Base-by-base conservation (phyloP, 805 yeast species). In the Suhomyces emberorum region DNA sequence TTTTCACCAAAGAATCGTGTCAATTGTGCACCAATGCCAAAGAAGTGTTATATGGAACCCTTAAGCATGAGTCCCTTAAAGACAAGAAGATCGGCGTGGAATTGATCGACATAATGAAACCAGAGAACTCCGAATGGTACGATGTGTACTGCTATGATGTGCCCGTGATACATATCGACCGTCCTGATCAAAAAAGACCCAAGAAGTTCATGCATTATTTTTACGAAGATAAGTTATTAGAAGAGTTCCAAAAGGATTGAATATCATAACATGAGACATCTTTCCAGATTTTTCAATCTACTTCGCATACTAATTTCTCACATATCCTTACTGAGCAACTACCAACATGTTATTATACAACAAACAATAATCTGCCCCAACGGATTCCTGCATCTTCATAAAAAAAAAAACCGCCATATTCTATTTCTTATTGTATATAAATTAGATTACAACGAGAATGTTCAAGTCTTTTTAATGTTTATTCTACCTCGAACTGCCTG, bases 111-210 rank as follows among this genome's bases (percentile, higher is more conserved):
- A 83, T 84, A 21, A 74, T 74, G 55, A 63, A 69, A 18, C 77
- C 78, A 0, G 71, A 72, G 35, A 80, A 83, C 49, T 63, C 72
- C 32, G 63, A 69, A 32, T 83, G 87, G 81, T 82, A 79, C 70
- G 85, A 82, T 34, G 67, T 70, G 42, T 84, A 83, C 47, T 77
- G 88, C 47, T 83, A 78, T 53, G 95, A 84, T 51, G 82, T 84
- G 4, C 95, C 95, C 0, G 95, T 84, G 0, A 52, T 84, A 28
- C 89, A 84, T 53, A 66, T 84, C 7, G 81, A 79, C 47, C 64
- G 79, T 39, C 61, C 52, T 1, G 57, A 54, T 5, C 72, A 70
- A 34, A 61, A 50, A 22, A 65, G 72, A 30, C 71, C 80, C 2
- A 69, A 72, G 4, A 79, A 77, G 48, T 77, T 79, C 51, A 82